These are phyloP conservation scores for Glaciozyma martinii DNA, from an alignment of 768 basidiomycete genomes.

Conservation along the genomic window DNA sequence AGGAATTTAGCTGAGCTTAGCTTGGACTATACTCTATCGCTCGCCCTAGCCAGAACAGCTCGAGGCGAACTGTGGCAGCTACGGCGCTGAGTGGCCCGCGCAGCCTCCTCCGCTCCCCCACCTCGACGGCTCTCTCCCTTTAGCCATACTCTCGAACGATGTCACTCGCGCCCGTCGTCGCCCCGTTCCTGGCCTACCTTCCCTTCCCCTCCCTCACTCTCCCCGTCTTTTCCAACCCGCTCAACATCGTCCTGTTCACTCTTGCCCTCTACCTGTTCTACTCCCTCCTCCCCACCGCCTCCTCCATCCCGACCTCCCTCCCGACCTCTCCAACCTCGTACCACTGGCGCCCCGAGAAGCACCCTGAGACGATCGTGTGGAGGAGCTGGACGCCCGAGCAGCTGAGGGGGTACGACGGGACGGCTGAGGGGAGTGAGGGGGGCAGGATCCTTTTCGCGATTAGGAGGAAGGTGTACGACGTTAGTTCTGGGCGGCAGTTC, in stretches of 20 bases:
- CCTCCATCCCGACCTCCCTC: slow-evolving; percentile 11
- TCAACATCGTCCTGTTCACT: slow-evolving; percentile 67
- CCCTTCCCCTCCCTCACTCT: too few relatives aligned
- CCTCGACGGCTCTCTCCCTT: not conserved
- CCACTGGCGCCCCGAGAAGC: slow-evolving; percentile 81
- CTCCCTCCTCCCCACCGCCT: slow-evolving; percentile 63
- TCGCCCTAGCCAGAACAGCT: not conserved
- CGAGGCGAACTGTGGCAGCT: not conserved
- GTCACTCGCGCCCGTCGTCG: not conserved
- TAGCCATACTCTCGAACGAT: not conserved
- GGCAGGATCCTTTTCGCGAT: slow-evolving; percentile 79
- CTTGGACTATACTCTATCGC: not conserved
- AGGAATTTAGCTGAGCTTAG: not conserved
- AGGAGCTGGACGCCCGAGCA: slow-evolving; percentile 71
- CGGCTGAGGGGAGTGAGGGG: slow-evolving; percentile 51
- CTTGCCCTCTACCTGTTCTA: slow-evolving; percentile 72
- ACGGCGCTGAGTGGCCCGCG: not conserved
- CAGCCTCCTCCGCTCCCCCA: not conserved
- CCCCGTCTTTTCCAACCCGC: slow-evolving; percentile 50
- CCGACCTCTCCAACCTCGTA: slow-evolving; percentile 58
- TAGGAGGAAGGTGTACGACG: slow-evolving; percentile 81
- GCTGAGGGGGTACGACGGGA: slow-evolving; percentile 29
- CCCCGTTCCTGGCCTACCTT: too few relatives aligned
- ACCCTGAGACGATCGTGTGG: slow-evolving; percentile 69
- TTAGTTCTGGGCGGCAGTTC: slow-evolving; percentile 76